Evolutionary conservation across 495 filamentous ascomycete species (phyloP).

Genomic region (Hypoxylon fuscum): DNA sequence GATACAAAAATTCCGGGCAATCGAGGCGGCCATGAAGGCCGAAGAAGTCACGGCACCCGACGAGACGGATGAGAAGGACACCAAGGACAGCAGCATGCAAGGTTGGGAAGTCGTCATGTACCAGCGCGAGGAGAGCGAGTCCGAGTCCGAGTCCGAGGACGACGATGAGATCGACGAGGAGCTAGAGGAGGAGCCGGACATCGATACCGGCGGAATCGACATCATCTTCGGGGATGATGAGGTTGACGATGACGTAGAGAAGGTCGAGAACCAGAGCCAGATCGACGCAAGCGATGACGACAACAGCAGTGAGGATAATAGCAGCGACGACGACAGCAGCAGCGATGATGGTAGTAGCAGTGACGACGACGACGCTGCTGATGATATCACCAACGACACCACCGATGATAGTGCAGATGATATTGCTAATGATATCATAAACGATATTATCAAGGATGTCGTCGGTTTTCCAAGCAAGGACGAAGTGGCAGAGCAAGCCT

Average conservation of each 20-base stretch:
- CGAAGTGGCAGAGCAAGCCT: too few species aligned
- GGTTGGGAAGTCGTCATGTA: too few species aligned
- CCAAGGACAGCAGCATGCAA: too few species aligned
- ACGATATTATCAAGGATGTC: too few species aligned
- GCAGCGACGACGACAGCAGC: neutral
- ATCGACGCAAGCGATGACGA: neutral
- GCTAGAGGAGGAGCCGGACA: neutral
- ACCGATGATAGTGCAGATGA: too few species aligned
- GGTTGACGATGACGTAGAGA: too few species aligned
- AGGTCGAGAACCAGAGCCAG: neutral
- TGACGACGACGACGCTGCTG: neutral
- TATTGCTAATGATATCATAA: too few species aligned
- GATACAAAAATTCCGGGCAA: neutral
- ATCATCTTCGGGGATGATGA: too few species aligned
- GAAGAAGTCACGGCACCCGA: neutral
- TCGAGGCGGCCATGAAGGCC: neutral
- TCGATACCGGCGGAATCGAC: too few species aligned
- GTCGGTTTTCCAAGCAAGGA: too few species aligned
- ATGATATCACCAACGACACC: too few species aligned
- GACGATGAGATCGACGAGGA: neutral
- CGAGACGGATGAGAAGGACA: too few species aligned
- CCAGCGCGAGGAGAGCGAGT: neutral
- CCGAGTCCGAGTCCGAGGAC: neutral
- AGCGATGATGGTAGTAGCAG: neutral
- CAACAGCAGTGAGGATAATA: neutral